Evolutionary conservation across 495 filamentous ascomycete genomes (phyloP).

Genomic region (Podospora anserina): DNA sequence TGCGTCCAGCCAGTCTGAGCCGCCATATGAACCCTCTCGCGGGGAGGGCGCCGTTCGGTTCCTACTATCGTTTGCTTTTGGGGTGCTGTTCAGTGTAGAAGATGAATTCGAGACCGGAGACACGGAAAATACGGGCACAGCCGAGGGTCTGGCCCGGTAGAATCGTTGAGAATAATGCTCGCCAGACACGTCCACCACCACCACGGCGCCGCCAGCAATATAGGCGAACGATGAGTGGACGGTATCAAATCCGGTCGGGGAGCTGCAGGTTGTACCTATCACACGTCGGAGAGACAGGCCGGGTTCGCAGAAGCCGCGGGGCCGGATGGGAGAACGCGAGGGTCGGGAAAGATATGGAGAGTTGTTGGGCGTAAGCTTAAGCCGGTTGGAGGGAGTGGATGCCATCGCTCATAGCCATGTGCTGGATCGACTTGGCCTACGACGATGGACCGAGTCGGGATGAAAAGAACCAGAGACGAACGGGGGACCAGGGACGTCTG

Average conservation of each 20-base stretch:
- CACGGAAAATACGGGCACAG: slow-evolving; percentile 57
- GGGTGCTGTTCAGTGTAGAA: slow-evolving; percentile 58
- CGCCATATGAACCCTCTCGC: slow-evolving; percentile 52
- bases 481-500: slow-evolving; percentile 3
- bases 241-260: slow-evolving; percentile 82
- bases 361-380: slow-evolving; percentile 78
- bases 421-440: slow-evolving; percentile 19
- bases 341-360: slow-evolving; percentile 65
- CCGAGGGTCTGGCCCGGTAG: slow-evolving; percentile 81
- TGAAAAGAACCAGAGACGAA: slow-evolving; percentile 7
- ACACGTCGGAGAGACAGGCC: slow-evolving; percentile 74
- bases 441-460: neutral
- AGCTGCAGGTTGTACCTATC: slow-evolving; percentile 81
- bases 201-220: slow-evolving; percentile 88
- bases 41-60: slow-evolving; percentile 53
- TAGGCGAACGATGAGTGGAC: slow-evolving; percentile 78
- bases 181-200: slow-evolving; percentile 78
- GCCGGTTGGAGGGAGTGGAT: slow-evolving; percentile 56
- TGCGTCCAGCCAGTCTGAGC: slow-evolving; percentile 55
- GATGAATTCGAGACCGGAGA: slow-evolving; percentile 39
- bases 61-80: slow-evolving; percentile 60
- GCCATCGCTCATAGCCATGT: slow-evolving; percentile 56
- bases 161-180: slow-evolving; percentile 77
- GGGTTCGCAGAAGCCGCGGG: slow-evolving; percentile 41
- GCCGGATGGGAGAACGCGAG: slow-evolving; percentile 56